Evolutionary conservation across 768 basidiomycete genomes (phyloP).

Genomic region (Phaeolepiota aurea): DNA sequence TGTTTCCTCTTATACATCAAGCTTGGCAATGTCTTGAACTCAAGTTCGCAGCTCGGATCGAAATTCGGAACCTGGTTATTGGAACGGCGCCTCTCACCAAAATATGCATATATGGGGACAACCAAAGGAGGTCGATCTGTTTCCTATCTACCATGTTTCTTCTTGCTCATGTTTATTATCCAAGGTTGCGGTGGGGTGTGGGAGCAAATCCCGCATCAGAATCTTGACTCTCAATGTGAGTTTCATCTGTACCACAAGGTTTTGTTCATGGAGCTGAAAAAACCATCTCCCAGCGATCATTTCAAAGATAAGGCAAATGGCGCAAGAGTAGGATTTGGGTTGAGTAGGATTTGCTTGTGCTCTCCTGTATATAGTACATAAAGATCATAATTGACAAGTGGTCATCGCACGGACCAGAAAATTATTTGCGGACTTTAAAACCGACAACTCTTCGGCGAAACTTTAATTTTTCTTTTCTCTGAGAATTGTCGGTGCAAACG

Average conservation of each 20-base stretch:
- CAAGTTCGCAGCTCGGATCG: conserved; percentile 49
- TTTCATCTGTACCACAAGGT: conserved; percentile 5
- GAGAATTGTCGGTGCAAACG: too few species aligned
- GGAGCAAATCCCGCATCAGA: conserved; percentile 81
- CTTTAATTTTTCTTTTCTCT: too few species aligned
- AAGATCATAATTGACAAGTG: too few species aligned
- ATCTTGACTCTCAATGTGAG: conserved; percentile 65
- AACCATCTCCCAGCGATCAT: conserved; percentile 37
- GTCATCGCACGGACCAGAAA: too few species aligned
- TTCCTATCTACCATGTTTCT: conserved; percentile 2
- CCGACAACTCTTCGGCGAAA: too few species aligned
- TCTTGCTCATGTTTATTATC: conserved; percentile 3
- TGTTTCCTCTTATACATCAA: conserved; percentile 8
- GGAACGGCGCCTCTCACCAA: conserved; percentile 73
- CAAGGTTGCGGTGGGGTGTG: conserved; percentile 56
- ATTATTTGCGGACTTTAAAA: too few species aligned
- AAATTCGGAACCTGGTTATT: conserved; percentile 84
- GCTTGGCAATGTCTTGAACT: background rate
- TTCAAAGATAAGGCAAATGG: conserved; percentile 37
- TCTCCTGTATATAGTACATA: too few species aligned
- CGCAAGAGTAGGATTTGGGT: too few species aligned
- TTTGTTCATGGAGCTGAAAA: conserved; percentile 3
- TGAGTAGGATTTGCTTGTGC: too few species aligned
- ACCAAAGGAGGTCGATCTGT: conserved; percentile 51
- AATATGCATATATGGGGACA: conserved; percentile 75